These are phyloP conservation scores for Mycogone perniciosa DNA, from an alignment of 2,329 filamentous ascomycete species.

Conservation along the genomic window DNA sequence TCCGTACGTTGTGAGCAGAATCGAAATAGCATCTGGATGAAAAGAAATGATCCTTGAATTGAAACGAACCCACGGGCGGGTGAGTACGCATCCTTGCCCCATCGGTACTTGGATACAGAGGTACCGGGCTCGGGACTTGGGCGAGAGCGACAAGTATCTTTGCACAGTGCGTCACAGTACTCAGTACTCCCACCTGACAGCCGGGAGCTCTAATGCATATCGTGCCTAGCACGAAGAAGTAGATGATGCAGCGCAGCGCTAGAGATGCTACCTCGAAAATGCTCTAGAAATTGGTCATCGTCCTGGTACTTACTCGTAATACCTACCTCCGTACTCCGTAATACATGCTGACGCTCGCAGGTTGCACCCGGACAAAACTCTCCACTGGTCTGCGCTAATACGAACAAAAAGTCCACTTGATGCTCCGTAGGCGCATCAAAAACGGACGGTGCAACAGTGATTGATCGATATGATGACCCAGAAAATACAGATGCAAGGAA, in stretches of 20 bases:
- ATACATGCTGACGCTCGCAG: too few species aligned
- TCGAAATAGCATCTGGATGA: constrained; percentile 13
- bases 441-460: too few species aligned
- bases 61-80: constrained; percentile 16
- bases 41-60: constrained; percentile 8
- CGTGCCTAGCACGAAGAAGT: too few species aligned
- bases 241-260: background rate
- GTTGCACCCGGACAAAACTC: too few species aligned
- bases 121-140: constrained; percentile 8
- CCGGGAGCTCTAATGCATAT: background rate
- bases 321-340: too few species aligned
- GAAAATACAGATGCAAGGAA: too few species aligned
- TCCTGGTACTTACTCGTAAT: too few species aligned
- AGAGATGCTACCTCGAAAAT: background rate
- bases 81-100: background rate
- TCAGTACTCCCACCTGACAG: background rate
- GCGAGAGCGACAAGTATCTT: constrained; percentile 4
- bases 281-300: too few species aligned
- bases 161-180: constrained; percentile 9
- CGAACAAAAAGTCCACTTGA: too few species aligned
- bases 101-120: constrained; percentile 6
- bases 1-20: constrained; percentile 1
- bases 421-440: too few species aligned
- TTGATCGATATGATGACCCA: too few species aligned
- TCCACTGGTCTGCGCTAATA: too few species aligned